Conservation (phyloP, 169 alveolate genomes). For the Eimeria sp. region DNA sequence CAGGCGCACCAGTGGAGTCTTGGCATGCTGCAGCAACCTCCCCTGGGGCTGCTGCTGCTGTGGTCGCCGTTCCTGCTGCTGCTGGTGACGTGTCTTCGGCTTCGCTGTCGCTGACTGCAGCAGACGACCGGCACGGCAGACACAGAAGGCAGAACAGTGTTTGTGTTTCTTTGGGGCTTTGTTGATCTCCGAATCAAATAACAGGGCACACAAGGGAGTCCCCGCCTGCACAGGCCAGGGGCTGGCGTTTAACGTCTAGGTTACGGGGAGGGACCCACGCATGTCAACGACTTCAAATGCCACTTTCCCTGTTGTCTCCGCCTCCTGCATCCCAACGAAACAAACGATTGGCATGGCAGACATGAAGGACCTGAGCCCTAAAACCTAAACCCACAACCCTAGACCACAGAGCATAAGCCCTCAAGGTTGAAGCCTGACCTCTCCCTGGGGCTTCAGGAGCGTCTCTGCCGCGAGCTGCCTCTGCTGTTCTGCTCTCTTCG, state of each 20-base stretch:
- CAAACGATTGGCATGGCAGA: background rate
- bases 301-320: constrained; percentile 39
- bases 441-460: constrained; percentile 50
- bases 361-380: background rate
- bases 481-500: constrained; percentile 81
- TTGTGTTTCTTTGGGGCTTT: background rate
- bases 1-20: background rate
- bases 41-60: constrained; percentile 1
- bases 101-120: constrained; percentile 69
- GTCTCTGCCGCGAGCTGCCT: constrained; percentile 76
- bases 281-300: constrained; percentile 64
- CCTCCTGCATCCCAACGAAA: constrained; percentile 25
- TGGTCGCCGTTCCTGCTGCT: constrained; percentile 5
- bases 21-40: constrained; percentile 21
- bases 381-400: background rate
- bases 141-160: background rate
- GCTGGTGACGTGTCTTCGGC: constrained; percentile 40
- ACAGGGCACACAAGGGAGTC: background rate
- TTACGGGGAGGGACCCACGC: constrained; percentile 32
- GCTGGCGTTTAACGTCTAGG: background rate
- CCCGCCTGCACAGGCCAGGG: background rate
- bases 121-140: background rate
- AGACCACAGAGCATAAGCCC: background rate
- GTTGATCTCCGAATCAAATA: background rate
- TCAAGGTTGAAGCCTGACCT: constrained; percentile 9